Base-by-base conservation (phyloP, 129 eudicot species). In the sunflower (Helianthus annuus) region DNA sequence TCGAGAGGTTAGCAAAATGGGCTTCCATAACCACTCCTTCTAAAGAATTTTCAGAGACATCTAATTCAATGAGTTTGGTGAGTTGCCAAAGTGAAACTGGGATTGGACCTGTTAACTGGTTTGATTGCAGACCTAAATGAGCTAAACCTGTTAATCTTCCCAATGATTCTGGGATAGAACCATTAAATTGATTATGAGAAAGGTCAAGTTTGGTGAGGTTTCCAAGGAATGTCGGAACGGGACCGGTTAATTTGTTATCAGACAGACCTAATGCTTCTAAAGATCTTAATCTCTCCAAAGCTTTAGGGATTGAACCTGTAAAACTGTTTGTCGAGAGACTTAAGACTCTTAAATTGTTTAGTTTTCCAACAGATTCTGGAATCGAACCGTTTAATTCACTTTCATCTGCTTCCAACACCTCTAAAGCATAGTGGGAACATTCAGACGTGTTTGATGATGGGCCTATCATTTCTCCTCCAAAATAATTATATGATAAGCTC, bases 21-120 rank as follows among this genome's bases (percentile, higher is more conserved):
- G 46, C 46, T 6, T 42, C 46, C 10, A 9, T 6, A 72, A 67
- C 63, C 34, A 76, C 16, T n/a, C 64, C 42, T 27, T 68, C 66
- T 0, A 81, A 45, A 24, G 74, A 44, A 48, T 76, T 78, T 1
- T 34, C 7, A 15, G 66, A 48, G 10, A 80, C 36, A 40, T 61
- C 68, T 57, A 76, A 32, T 0, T 1, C 3, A 4, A 27, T 1
- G 0, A 76, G 69, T 34, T 58, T 46, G 12, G 62, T n/a, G 19
- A 76, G 75, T 13, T 56, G 49, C 40, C 75, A 72, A 49, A 78
- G 11, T 19, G 74, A 22, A 7, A 56, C 29, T 9, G 69, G 56
- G 54, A 62, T 78, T 29, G 46, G 52, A 17, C 62, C 40, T 2
- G 3, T 65, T 13, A 70, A 52, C 66, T 1, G 34, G 22, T 68